Percentiles rank a stretch among this genome's conserved stretches.
phyloP scores from a whole-genome alignment of 805 yeast genomes.

The Barnettozyma wickerhamii region DNA sequence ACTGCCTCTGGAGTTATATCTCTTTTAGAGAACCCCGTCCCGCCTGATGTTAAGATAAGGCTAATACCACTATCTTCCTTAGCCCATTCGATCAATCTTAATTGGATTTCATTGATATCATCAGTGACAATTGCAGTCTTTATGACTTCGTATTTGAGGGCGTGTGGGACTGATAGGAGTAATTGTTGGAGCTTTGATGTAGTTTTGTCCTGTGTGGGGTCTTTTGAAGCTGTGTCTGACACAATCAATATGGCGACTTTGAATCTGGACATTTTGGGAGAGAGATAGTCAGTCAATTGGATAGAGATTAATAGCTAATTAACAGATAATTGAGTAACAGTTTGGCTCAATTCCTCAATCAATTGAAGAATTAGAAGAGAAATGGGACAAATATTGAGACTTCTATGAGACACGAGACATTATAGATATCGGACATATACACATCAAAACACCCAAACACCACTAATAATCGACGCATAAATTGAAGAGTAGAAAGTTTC shows the following conservation, averaged over 20 bases:
- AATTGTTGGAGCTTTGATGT: constrained; percentile 3
- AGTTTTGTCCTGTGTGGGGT: constrained; percentile 3
- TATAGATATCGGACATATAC: too few relatives aligned
- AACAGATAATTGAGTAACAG: too few relatives aligned
- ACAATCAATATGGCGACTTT: constrained; percentile 7
- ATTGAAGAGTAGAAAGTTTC: too few relatives aligned
- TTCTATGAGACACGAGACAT: too few relatives aligned
- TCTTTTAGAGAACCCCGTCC: constrained; percentile 44
- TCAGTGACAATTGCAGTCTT: constrained; percentile 33
- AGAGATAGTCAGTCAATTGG: too few relatives aligned
- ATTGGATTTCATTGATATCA: constrained; percentile 20
- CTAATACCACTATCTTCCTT: constrained; percentile 4
- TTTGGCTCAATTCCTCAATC: too few relatives aligned
- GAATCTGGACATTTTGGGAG: neutral
- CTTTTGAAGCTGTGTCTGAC: constrained; percentile 3
- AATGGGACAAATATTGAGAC: too few relatives aligned
- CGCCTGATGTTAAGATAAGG: constrained; percentile 45
- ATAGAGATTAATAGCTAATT: too few relatives aligned
- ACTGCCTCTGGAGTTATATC: constrained; percentile 53
- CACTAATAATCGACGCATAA: too few relatives aligned
- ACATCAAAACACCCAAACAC: too few relatives aligned
- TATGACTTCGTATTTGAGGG: constrained; percentile 8
- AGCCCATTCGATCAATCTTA: constrained; percentile 26
- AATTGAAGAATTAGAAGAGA: too few relatives aligned
- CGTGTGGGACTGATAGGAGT: constrained; percentile 4